Conservation (phyloP, 805 yeast species). For the Suhomyces emberorum region DNA sequence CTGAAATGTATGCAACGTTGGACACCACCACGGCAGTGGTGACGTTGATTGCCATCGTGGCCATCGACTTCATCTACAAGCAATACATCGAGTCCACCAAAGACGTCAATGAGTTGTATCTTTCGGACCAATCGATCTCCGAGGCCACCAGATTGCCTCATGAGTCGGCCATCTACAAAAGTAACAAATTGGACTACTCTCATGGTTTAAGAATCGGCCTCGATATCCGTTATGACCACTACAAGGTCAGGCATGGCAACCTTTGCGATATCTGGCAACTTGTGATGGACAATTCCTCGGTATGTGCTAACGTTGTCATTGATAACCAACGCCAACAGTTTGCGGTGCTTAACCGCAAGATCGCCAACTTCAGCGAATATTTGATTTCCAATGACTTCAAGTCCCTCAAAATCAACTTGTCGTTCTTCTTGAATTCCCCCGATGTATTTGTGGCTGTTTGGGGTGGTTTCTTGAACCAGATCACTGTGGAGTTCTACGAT, state of each 20-base stretch:
- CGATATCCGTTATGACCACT: slow-evolving; percentile 57
- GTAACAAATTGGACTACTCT: slow-evolving; percentile 71
- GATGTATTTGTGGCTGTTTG: slow-evolving; percentile 38
- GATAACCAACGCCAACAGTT: slow-evolving; percentile 16
- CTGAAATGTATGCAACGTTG: background rate
- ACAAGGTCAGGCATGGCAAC: slow-evolving; percentile 70
- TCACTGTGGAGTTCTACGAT: slow-evolving; percentile 40
- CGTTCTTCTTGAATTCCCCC: slow-evolving; percentile 19
- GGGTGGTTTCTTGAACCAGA: slow-evolving; percentile 44
- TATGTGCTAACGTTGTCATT: slow-evolving; percentile 16
- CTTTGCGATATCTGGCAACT: slow-evolving; percentile 71
- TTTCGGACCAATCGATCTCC: slow-evolving; percentile 62
- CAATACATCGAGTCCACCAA: slow-evolving; percentile 34
- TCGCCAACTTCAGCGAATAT: slow-evolving; percentile 18
- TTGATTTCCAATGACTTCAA: slow-evolving; percentile 13
- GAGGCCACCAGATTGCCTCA: slow-evolving; percentile 59
- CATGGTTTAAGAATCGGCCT: slow-evolving; percentile 64
- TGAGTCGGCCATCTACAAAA: slow-evolving; percentile 76
- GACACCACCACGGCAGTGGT: slow-evolving; percentile 8
- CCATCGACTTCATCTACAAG: slow-evolving; percentile 17
- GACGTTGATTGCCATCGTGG: slow-evolving; percentile 19
- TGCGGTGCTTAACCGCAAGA: slow-evolving; percentile 26
- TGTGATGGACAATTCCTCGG: slow-evolving; percentile 29
- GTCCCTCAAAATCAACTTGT: slow-evolving; percentile 24
- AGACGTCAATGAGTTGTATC: slow-evolving; percentile 57